Conservation (phyloP, 2,329 filamentous ascomycete genomes). For the Colletotrichum lentis region DNA sequence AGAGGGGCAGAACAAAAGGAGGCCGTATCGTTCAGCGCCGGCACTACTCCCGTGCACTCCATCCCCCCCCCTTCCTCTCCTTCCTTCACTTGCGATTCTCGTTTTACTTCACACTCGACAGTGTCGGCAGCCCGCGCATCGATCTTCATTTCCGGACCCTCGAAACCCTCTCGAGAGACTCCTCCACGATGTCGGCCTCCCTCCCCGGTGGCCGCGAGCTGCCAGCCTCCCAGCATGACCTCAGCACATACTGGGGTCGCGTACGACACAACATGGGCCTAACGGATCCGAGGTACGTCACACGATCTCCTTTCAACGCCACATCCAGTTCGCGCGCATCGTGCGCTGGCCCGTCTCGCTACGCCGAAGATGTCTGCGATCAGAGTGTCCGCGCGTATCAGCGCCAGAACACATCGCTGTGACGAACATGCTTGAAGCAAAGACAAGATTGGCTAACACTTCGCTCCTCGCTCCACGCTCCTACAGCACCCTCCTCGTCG, state of each 20-base stretch:
- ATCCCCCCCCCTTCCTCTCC: background rate
- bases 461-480: background rate
- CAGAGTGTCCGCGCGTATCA: background rate
- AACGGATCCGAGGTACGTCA: slow-evolving; percentile 90
- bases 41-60: slow-evolving; percentile 21
- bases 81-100: too few relatives aligned
- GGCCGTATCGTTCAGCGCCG: slow-evolving; percentile 15
- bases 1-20: background rate
- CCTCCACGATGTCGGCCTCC: slow-evolving; percentile 67
- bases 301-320: background rate
- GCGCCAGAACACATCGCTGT: background rate
- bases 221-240: slow-evolving; percentile 89
- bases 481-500: slow-evolving; percentile 83
- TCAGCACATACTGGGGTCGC: slow-evolving; percentile 93
- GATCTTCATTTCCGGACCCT: background rate
- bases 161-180: background rate
- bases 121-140: background rate
- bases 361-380: background rate
- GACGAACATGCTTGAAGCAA: background rate
- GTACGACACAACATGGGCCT: slow-evolving; percentile 89
- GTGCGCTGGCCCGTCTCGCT: background rate
- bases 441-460: slow-evolving; percentile 10
- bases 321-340: background rate
- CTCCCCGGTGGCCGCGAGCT: slow-evolving; percentile 78
- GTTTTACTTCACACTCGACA: too few relatives aligned